A percentile compares a stretch with the other conserved stretches of the same genome.
Conservation (phyloP, 805 yeast species). For the Candida boidinii region DNA sequence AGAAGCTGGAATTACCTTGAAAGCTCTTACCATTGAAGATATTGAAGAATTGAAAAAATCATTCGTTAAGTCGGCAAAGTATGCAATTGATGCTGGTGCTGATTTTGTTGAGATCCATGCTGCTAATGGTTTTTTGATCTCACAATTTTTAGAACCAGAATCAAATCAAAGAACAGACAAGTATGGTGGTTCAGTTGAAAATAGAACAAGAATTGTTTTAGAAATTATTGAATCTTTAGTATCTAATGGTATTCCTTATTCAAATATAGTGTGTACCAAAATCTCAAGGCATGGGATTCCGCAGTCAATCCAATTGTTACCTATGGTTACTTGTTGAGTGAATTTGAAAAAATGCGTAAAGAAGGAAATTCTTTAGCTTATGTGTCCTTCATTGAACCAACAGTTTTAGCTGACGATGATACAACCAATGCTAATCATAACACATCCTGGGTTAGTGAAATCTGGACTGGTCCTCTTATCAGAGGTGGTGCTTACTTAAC, state of each 20-base stretch:
- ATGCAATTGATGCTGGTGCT: conserved; percentile 23
- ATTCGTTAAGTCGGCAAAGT: conserved; percentile 36
- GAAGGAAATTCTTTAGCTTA: conserved; percentile 19
- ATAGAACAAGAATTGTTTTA: conserved; percentile 29
- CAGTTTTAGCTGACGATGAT: conserved; percentile 11
- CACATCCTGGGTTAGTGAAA: background rate
- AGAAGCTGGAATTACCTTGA: conserved; percentile 33
- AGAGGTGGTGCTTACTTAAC: conserved; percentile 13
- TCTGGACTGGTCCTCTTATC: conserved; percentile 21
- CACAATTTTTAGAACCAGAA: conserved; percentile 27
- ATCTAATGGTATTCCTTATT: conserved; percentile 42
- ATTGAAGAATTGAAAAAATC: conserved; percentile 31
- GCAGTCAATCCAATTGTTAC: conserved; percentile 27
- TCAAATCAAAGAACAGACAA: conserved; percentile 30
- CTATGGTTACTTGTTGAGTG: conserved; percentile 29
- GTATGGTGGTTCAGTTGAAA: conserved; percentile 37
- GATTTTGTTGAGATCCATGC: conserved; percentile 32
- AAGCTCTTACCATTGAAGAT: conserved; percentile 32
- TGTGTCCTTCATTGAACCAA: conserved; percentile 23
- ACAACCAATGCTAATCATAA: background rate
- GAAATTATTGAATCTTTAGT: conserved; percentile 43
- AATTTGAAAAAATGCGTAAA: conserved; percentile 30
- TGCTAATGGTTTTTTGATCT: conserved; percentile 31
- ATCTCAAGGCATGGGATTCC: conserved; percentile 28
- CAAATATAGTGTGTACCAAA: conserved; percentile 29